A percentile compares a stretch with the other conserved stretches of the same genome.
Evolutionary conservation across 768 basidiomycete species (phyloP).

Genomic region (Omphalotus guepiniiformis): DNA sequence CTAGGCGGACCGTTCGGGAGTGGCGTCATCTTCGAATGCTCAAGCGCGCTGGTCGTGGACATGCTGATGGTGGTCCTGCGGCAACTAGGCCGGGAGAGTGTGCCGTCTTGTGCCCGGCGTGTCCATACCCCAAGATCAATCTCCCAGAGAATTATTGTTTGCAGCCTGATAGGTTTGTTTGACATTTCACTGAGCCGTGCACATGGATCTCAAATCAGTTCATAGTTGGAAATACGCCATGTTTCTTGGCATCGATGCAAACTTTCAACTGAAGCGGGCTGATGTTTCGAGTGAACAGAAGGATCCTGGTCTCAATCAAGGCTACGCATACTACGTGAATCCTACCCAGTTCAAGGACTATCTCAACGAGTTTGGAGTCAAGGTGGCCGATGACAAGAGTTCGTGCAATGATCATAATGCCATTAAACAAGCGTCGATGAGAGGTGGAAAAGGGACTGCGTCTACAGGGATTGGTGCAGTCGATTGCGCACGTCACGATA

Average conservation of each 20-base stretch:
- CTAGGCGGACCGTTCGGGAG: constrained; percentile 7
- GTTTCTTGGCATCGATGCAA: constrained; percentile 9
- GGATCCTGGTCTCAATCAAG: constrained; percentile 10
- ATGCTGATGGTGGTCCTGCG: constrained; percentile 3
- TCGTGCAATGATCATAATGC: constrained; percentile 5
- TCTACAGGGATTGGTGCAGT: not conserved
- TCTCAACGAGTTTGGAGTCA: not conserved
- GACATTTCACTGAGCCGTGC: not conserved
- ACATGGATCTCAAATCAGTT: not conserved
- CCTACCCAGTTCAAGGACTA: constrained; percentile 2
- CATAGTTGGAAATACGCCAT: constrained; percentile 13
- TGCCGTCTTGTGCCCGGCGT: constrained; percentile 22
- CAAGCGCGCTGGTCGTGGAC: constrained; percentile 19
- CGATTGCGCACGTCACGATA: not conserved
- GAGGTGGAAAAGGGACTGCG: not conserved
- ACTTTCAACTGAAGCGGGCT: constrained; percentile 10
- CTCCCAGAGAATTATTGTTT: constrained; percentile 9
- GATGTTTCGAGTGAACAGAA: not conserved
- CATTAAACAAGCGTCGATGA: not conserved
- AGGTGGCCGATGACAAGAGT: not conserved
- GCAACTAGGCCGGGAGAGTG: constrained; percentile 13
- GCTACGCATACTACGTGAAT: constrained; percentile 10
- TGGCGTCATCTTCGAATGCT: constrained; percentile 20
- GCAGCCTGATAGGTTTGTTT: not conserved
- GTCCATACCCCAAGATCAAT: constrained; percentile 20